Evolutionary conservation across 768 basidiomycete species (phyloP), one percentile per base, ranked within the genome.

Genomic region (Baorangia bicolor): DNA sequence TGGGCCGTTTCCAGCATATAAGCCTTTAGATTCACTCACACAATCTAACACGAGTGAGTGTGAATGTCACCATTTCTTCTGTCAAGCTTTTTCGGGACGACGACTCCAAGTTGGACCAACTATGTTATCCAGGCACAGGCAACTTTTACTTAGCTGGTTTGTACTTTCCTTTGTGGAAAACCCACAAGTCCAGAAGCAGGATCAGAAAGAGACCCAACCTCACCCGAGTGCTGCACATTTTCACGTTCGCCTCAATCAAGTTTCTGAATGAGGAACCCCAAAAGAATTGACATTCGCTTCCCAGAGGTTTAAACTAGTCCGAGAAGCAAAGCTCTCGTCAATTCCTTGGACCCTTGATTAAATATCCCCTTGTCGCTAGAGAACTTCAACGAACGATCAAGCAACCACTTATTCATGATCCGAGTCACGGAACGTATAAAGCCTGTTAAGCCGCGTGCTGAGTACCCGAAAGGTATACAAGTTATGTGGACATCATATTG

Each of bases 401-500:
- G n/a, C 14, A 23, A 28, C 47, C 30, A 3, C 30, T 30, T 11
- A 30, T 4, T 10, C 12, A 30, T 30, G 12, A 11, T 30, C 30
- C 30, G 30, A 30, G 12, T 30, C 30, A 30, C n/a, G n/a, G 34
- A 51, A 41, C 9, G 35, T 41, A 21, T 42, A 49, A 28, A 38
- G 39, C 20, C 20, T 20, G 49, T 23, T 35, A 45, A 39, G 49
- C 55, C 49, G 53, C 16, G 42, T 18, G 23, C 13, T 18, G 48
- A 51, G 42, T 53, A 50, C 50, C 62, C 55, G 44, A 52, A 49
- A 37, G 55, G 45, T 34, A 51, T 42, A 40, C 28, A 18, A 7
- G 35, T 31, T 20, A 16, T 6, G 41, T 30, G 40, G 46, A 60
- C 49, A 63, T 52, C 40, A 57, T 63, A 34, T 45, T 33, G 28